Evolutionary conservation across 1,139 yeast genomes (phyloP).

Genomic region (Arxiozyma slooffiae): DNA sequence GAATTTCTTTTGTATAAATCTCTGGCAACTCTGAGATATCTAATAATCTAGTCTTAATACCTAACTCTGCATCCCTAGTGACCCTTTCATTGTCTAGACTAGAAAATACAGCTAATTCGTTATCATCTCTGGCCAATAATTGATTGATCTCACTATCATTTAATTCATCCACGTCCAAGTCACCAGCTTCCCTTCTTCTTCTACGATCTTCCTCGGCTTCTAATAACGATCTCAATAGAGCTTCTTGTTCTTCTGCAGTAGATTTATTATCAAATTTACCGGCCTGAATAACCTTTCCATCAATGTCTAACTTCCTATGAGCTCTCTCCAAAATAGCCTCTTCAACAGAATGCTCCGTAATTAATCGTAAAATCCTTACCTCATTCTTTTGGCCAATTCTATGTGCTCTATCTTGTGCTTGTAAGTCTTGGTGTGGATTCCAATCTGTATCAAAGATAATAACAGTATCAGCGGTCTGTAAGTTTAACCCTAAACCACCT

Average conservation of each 20-base stretch:
- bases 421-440: slow-evolving; percentile 90
- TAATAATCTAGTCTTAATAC: slow-evolving; percentile 42
- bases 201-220: slow-evolving; percentile 63
- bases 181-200: slow-evolving; percentile 35
- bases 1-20: slow-evolving; percentile 58
- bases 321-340: slow-evolving; percentile 77
- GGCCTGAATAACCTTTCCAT: slow-evolving; percentile 82
- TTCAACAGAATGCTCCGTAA: slow-evolving; percentile 75
- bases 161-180: slow-evolving; percentile 40
- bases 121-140: slow-evolving; percentile 57
- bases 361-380: slow-evolving; percentile 68
- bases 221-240: slow-evolving; percentile 54
- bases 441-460: slow-evolving; percentile 83
- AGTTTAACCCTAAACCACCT: slow-evolving; percentile 78
- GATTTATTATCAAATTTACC: slow-evolving; percentile 81
- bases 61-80: slow-evolving; percentile 35
- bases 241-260: slow-evolving; percentile 76
- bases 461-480: slow-evolving; percentile 83
- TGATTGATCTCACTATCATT: slow-evolving; percentile 64
- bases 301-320: slow-evolving; percentile 72
- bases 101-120: slow-evolving; percentile 46
- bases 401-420: slow-evolving; percentile 86
- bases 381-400: slow-evolving; percentile 85
- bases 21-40: slow-evolving; percentile 58
- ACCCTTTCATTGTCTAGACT: slow-evolving; percentile 49